Base-by-base conservation (phyloP, 1,284 basidiomycete species). In the Gymnopus androsaceus region DNA sequence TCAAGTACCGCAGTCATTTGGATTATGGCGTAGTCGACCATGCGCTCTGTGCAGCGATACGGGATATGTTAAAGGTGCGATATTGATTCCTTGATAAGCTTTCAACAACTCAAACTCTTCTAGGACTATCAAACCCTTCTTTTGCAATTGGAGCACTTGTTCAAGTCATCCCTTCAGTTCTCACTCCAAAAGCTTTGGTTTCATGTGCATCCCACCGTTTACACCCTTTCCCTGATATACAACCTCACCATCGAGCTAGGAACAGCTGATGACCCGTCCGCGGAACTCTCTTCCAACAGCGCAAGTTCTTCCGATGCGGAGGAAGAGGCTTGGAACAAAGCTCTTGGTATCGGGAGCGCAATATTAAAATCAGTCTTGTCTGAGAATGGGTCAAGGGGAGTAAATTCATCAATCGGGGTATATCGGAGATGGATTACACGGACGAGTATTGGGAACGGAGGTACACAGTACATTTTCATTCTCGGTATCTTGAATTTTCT, bases 111-210 rank as follows among this genome's bases (percentile, higher is more conserved):
- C n/a, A n/a, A n/a, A n/a, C n/a, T n/a, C n/a, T n/a, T n/a, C n/a
- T n/a, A 95, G 87, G 95, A 98, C 66, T 98, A 98, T 67, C 90
- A 95, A 74, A 90, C 93, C 4, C 82, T 99, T 3, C 78, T 98
- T 4, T 92, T 94, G 1, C 94, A 97, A 70, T 85, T 99, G 33
- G 96, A 99, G 71, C 90, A 96, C 60, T 88, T 94, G 5, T 97
- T 95, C 77, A 87, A 90, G 59, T 86, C 90, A 0, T 94, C 94
- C 0, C 77, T 93, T 0, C 83, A 87, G 33, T 98, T 99, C 72
- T 94, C 94, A 3, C 80, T 99, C 0, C 97, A 98, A 72, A 95
- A 95, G 61, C 84, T 98, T 19, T 98, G 94, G 88, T 95, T 95
- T 68, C 94, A 96, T 69, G 85, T 98, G 28, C 95, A 98, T 63